Evolutionary conservation across 2,329 filamentous ascomycete genomes (phyloP), one percentile per base, ranked within the genome.

Genomic region (Akanthomyces uredinophilus): DNA sequence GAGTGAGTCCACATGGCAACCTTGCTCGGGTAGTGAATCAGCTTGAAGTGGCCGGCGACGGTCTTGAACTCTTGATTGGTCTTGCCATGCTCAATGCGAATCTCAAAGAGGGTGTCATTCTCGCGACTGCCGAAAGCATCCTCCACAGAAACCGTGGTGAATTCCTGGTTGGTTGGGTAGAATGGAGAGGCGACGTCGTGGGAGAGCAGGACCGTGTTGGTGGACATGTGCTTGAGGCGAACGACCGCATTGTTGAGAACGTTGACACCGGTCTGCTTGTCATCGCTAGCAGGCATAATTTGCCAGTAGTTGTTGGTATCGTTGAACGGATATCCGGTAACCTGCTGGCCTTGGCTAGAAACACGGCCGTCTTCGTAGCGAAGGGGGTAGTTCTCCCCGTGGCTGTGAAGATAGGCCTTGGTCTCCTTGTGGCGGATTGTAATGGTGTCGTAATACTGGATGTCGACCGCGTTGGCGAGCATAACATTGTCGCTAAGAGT

Each of bases 261-360:
- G 20, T 79, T 81, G 65, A 85, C 85, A 32, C 85, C 87, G 39
- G 81, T 67, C 59, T 83, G 78, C 64, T 86, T 76, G 64, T 84
- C 79, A 62, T 87, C 84, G 60, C 81, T 79, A 6, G 82, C 74
- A 10, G 95, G 95, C 41, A 98, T 77, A 67, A 99, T 88, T 76
- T 98, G 89, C 95, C 95, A 99, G 72, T 96, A 86, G 79, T 99
- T 99, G 84, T 99, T 99, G 71, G 94, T 97, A 73, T 99, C 95
- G 67, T 98, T 96, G 82, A 91, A 95, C 2, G 95, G 95, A 73
- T 99, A 99, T 58, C 95, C 95, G 24, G 95, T 99, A 41, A 99
- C 92, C 77, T 99, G 95, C 78, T 99, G 95, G 64, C 95, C 91
- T 78, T 99, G 95, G 73, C 92, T 96, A 52, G 95, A 98, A 69